Evolutionary conservation across 805 yeast species (phyloP).

Genomic region (Saccharomycopsis sp.): DNA sequence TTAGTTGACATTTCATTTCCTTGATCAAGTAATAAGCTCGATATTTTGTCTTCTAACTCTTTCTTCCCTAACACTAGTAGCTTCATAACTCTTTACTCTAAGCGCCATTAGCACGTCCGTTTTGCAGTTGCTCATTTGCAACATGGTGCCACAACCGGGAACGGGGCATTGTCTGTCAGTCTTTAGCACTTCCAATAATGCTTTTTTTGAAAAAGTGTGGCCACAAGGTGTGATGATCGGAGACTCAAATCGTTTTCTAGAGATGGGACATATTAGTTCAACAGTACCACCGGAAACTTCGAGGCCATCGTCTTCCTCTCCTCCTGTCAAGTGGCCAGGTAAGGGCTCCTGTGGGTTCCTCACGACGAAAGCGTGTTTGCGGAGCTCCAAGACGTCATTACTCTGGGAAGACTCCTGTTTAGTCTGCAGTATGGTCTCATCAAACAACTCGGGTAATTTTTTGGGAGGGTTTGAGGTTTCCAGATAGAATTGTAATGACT

Average conservation of each 20-base stretch:
- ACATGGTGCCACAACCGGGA: conserved; percentile 35
- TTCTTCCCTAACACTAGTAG: conserved; percentile 12
- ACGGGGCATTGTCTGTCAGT: conserved; percentile 43
- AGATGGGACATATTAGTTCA: conserved; percentile 61
- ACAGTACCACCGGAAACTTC: conserved; percentile 62
- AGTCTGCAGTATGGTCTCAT: too few species aligned
- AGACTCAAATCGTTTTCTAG: conserved; percentile 38
- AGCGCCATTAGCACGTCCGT: conserved; percentile 47
- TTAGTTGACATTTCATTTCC: neutral
- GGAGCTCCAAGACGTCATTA: neutral
- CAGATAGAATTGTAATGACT: too few species aligned
- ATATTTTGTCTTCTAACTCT: conserved; percentile 15
- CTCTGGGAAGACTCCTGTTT: too few species aligned
- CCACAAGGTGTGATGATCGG: conserved; percentile 56
- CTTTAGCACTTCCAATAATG: conserved; percentile 32
- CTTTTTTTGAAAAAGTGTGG: conserved; percentile 51
- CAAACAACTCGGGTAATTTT: too few species aligned
- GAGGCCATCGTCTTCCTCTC: conserved; percentile 48
- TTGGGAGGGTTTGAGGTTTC: too few species aligned
- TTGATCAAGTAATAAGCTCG: conserved; percentile 12
- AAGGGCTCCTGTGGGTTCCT: conserved; percentile 54
- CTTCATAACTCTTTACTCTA: conserved; percentile 36
- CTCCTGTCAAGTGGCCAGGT: conserved; percentile 34
- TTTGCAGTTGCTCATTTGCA: conserved; percentile 32
- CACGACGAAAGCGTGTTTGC: conserved; percentile 34